Percentiles rank a stretch among this genome's conserved stretches.
phyloP scores from a whole-genome alignment of 805 yeast species.

The Kurtzmaniella cleridarum region DNA sequence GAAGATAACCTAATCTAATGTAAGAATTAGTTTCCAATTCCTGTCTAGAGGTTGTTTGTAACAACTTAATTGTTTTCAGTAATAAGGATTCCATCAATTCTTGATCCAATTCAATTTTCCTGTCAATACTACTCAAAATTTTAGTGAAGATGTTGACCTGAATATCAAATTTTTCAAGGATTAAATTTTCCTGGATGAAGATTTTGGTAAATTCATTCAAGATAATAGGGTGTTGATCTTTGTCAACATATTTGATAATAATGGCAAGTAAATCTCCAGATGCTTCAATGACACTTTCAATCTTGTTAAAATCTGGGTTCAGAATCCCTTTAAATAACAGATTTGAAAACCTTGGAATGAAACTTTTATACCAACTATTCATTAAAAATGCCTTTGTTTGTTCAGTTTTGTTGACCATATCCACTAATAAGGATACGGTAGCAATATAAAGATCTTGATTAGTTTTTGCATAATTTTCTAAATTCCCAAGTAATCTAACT shows the following conservation, averaged over 20 bases:
- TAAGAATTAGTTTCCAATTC: not conserved
- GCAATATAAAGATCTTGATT: slow-evolving; percentile 6
- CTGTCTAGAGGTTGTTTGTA: not conserved
- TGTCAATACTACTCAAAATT: slow-evolving; percentile 50
- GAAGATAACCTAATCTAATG: slow-evolving; percentile 50
- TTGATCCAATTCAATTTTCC: slow-evolving; percentile 17
- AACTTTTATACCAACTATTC: slow-evolving; percentile 38
- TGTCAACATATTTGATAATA: slow-evolving; percentile 34
- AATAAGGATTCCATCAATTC: slow-evolving; percentile 4
- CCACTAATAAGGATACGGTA: slow-evolving; percentile 18
- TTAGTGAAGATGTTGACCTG: slow-evolving; percentile 39
- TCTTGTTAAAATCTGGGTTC: slow-evolving; percentile 1
- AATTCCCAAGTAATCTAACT: slow-evolving; percentile 39
- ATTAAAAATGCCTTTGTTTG: slow-evolving; percentile 28
- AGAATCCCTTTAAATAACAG: not conserved
- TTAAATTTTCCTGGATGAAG: slow-evolving; percentile 25
- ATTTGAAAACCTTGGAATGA: slow-evolving; percentile 33
- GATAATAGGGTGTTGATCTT: slow-evolving; percentile 41
- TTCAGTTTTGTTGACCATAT: slow-evolving; percentile 25
- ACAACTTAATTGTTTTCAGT: not conserved
- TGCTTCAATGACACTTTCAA: slow-evolving; percentile 28
- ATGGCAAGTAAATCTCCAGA: slow-evolving; percentile 38
- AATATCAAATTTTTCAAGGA: slow-evolving; percentile 19
- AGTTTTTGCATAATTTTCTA: slow-evolving; percentile 10
- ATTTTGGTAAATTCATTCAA: slow-evolving; percentile 30